Base-by-base conservation (phyloP, 2,329 filamentous ascomycete species). In the Pseudofabraea citricarpa region DNA sequence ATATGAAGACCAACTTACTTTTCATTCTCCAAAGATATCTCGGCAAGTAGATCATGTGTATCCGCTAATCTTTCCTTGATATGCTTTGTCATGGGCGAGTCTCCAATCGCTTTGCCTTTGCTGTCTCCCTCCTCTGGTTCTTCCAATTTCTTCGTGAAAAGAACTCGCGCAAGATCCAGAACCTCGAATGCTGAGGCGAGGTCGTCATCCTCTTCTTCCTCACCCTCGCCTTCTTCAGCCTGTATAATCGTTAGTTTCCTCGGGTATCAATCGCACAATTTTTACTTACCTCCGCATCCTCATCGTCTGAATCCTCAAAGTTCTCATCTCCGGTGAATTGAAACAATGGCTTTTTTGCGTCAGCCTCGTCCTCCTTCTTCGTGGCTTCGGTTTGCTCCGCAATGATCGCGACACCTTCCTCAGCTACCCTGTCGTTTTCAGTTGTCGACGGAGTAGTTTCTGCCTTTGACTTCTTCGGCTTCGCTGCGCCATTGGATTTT, bases 21-120 rank as follows among this genome's bases (percentile, higher is more conserved):
- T 67, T 97, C 93, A 55, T 93, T 95, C 69, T 98, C 93, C 21
- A 98, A 74, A n/a, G 87, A 94, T 49, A 98, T 96, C 66, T 98
- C 93, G 8, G 90, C 87, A 49, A 97, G 85, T 44, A 95, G 77
- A 62, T 96, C 90, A 63, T 96, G 89, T 7, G 89, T 95, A 61
- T 98, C 93, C 48, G 89, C 89, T 24, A 97, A 77, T 44, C 89
- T 82, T 65, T 95, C 88, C 65, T 90, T 90, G 59, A 90, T 73
- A 48, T 86, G 80, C 51, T 74, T 70, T 16, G 67, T 57, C 50
- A 70, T 64, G 31, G 65, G 56, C 4, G 62, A 60, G 45, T 64
- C 54, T 19, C 53, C 64, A 18, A 46, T 47, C 6, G 65, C 66
- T 56, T 78, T 79, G 40, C 67, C 71, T 46, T 74, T 72, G 35